Evolutionary conservation across 306 rosid species (phyloP).

Genomic region (Vigna reflexopilosa): DNA sequence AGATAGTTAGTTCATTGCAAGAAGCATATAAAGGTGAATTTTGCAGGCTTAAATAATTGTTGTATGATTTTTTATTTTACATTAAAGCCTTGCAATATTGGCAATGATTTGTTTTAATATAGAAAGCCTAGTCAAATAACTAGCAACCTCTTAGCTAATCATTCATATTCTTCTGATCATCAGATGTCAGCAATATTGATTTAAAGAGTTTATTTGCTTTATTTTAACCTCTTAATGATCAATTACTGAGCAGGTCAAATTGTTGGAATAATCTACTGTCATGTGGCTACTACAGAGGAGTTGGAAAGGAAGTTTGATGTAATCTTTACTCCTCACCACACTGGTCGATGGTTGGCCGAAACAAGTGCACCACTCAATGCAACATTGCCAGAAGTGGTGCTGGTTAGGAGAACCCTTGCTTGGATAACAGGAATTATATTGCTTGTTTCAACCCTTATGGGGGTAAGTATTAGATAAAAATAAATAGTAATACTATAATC

Average conservation of each 20-base stretch:
- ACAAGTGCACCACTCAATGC: constrained; percentile 38
- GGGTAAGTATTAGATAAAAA: constrained; percentile 63
- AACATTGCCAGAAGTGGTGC: constrained; percentile 48
- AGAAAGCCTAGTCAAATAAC: constrained; percentile 37
- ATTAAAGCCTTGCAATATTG: constrained; percentile 23
- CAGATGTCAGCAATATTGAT: constrained; percentile 25
- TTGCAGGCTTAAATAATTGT: constrained; percentile 36
- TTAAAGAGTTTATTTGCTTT: constrained; percentile 28
- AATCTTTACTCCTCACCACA: constrained; percentile 54
- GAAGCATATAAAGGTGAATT: constrained; percentile 72
- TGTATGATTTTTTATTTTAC: constrained; percentile 6
- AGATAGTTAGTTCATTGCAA: constrained; percentile 68
- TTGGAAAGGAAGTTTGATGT: constrained; percentile 64
- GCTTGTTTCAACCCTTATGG: constrained; percentile 80
- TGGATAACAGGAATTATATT: constrained; percentile 90
- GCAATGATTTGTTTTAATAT: constrained; percentile 35
- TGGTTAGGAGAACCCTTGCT: constrained; percentile 85
- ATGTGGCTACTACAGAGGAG: constrained; percentile 50
- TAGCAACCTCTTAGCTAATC: constrained; percentile 23
- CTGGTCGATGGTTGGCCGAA: constrained; percentile 77
- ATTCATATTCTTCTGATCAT: constrained; percentile 23
- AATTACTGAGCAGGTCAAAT: constrained; percentile 79
- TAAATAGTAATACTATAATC: constrained; percentile 7
- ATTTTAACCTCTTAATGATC: constrained; percentile 38
- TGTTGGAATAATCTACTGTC: constrained; percentile 80